phyloP scores from a whole-genome alignment of 768 basidiomycete genomes.

The Mycena epipterygia region DNA sequence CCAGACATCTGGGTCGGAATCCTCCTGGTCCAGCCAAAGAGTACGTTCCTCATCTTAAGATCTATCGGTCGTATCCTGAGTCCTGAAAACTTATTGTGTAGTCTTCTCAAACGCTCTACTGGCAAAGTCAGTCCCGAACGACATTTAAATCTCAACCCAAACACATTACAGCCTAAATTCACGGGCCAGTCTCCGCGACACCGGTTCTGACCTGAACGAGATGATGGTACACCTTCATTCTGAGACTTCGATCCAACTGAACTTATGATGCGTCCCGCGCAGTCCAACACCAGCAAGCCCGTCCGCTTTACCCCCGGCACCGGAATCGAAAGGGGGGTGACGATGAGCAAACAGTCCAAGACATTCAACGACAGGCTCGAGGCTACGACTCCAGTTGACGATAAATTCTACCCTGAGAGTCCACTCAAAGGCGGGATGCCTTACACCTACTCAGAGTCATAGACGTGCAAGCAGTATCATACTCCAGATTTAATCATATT shows the following conservation, averaged over 20 bases:
- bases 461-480: no score
- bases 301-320: neutral
- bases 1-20: slow-evolving; percentile 12
- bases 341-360: neutral
- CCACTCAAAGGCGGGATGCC: no score
- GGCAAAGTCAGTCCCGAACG: neutral
- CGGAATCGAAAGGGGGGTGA: neutral
- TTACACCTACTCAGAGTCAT: no score
- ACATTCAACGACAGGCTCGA: neutral
- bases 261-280: neutral
- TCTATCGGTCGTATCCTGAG: neutral
- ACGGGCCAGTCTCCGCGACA: neutral
- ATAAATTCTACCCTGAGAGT: no score
- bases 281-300: neutral
- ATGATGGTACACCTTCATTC: neutral
- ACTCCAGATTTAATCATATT: no score
- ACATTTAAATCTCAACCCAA: neutral
- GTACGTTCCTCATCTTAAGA: neutral
- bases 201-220: neutral
- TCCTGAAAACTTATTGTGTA: neutral
- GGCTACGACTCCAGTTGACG: neutral
- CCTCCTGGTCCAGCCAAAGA: slow-evolving; percentile 17
- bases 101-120: slow-evolving; percentile 20
- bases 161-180: slow-evolving; percentile 11
- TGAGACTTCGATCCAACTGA: neutral